Percentiles rank a stretch among this genome's conserved stretches.
These are phyloP conservation scores for Fusarium sp. DNA, from an alignment of 2,329 filamentous ascomycete species.

Conservation along the genomic window DNA sequence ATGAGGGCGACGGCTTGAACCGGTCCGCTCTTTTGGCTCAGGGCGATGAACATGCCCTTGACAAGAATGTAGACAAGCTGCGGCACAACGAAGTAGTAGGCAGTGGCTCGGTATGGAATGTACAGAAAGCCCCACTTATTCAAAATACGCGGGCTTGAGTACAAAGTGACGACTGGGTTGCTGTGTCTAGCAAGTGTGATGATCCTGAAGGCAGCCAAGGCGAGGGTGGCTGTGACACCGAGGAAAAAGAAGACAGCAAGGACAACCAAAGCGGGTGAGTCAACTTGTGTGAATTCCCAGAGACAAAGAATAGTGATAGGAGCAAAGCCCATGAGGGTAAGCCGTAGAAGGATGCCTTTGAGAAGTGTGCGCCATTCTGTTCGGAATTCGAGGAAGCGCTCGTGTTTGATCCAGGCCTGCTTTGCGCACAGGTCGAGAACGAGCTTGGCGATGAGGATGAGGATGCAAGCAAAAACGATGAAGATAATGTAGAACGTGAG, in stretches of 20 bases:
- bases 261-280: slow-evolving; percentile 87
- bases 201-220: slow-evolving; percentile 89
- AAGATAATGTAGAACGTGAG: slow-evolving; percentile 90
- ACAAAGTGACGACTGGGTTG: slow-evolving; percentile 95
- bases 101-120: slow-evolving; percentile 93
- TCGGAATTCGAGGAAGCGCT: slow-evolving; percentile 92
- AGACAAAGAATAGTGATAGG: slow-evolving; percentile 90
- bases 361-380: slow-evolving; percentile 92
- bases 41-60: slow-evolving; percentile 89
- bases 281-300: slow-evolving; percentile 89
- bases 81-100: slow-evolving; percentile 93
- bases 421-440: slow-evolving; percentile 80
- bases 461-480: slow-evolving; percentile 77
- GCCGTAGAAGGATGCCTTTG: slow-evolving; percentile 91
- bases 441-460: slow-evolving; percentile 83
- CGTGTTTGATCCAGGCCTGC: slow-evolving; percentile 80
- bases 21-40: slow-evolving; percentile 76
- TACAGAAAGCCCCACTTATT: slow-evolving; percentile 99
- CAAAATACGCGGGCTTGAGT: slow-evolving; percentile 88
- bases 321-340: slow-evolving; percentile 90
- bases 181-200: slow-evolving; percentile 93
- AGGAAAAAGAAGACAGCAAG: slow-evolving; percentile 90
- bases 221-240: slow-evolving; percentile 79
- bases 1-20: slow-evolving; percentile 88
- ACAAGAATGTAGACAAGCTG: slow-evolving; percentile 80